Percentiles rank a stretch among this genome's conserved stretches.
Conservation (phyloP, 257 asterid species). For the Gentiana straminea region DNA sequence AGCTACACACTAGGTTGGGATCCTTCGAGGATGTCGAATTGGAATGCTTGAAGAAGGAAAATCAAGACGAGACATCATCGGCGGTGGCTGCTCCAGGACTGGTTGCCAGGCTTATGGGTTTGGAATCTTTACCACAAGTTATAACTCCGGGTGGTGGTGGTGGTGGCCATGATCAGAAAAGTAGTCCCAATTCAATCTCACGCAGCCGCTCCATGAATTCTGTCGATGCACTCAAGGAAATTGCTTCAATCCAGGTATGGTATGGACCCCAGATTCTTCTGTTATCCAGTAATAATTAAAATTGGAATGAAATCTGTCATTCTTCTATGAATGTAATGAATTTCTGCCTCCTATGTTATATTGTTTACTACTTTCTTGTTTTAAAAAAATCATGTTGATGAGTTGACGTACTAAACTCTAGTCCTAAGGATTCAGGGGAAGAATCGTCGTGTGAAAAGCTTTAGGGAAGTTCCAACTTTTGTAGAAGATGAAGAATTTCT, state of each 20-base stretch:
- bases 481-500: constrained; percentile 57
- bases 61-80: not conserved
- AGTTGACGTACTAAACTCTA: too few relatives aligned
- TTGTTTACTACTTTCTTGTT: too few relatives aligned
- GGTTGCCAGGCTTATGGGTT: constrained; percentile 68
- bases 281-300: too few relatives aligned
- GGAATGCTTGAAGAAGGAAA: not conserved
- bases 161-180: not conserved
- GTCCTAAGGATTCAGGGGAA: constrained; percentile 6
- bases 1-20: not conserved
- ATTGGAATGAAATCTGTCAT: too few relatives aligned
- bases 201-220: constrained; percentile 25
- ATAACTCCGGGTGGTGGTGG: not conserved
- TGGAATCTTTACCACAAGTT: constrained; percentile 36
- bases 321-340: too few relatives aligned
- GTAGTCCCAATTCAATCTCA: constrained; percentile 7
- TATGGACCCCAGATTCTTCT: too few relatives aligned
- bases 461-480: not conserved
- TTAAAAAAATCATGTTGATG: too few relatives aligned
- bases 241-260: constrained; percentile 8
- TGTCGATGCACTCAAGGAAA: constrained; percentile 17
- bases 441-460: constrained; percentile 11
- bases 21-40: not conserved
- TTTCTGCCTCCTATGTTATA: too few relatives aligned
- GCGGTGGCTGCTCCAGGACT: constrained; percentile 26